Percentiles rank a stretch among this genome's conserved stretches.
Evolutionary conservation across 352 stramenopile genomes (phyloP).

Genomic region (Phytophthora palmivora): DNA sequence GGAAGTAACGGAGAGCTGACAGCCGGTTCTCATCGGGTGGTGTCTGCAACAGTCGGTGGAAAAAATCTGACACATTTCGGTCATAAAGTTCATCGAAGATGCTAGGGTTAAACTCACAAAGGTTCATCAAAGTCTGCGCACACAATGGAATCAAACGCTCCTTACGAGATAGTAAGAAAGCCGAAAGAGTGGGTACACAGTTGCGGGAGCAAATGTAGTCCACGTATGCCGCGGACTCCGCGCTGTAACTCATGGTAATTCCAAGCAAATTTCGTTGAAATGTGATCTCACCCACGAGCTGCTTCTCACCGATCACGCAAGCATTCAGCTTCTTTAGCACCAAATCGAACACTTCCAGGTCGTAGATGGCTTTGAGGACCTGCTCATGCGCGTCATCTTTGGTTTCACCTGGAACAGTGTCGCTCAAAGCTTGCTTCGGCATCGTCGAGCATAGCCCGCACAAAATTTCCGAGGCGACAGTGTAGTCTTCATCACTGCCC

Average conservation of each 20-base stretch:
- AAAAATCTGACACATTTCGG: slow-evolving; percentile 74
- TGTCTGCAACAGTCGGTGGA: slow-evolving; percentile 78
- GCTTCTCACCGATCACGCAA: slow-evolving; percentile 67
- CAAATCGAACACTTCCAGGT: slow-evolving; percentile 68
- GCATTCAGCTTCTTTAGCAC: slow-evolving; percentile 76
- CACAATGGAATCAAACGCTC: slow-evolving; percentile 67
- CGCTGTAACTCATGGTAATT: slow-evolving; percentile 82
- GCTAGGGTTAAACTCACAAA: slow-evolving; percentile 74
- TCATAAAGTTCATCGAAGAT: slow-evolving; percentile 75
- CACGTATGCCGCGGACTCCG: slow-evolving; percentile 56
- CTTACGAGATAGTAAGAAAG: slow-evolving; percentile 78
- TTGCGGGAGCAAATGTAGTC: slow-evolving; percentile 67
- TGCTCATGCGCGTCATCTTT: slow-evolving; percentile 42
- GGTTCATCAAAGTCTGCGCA: slow-evolving; percentile 80
- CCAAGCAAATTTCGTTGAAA: slow-evolving; percentile 81
- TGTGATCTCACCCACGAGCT: slow-evolving; percentile 81
- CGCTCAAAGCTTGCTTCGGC: slow-evolving; percentile 31
- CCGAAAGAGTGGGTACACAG: slow-evolving; percentile 60
- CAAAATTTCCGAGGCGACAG: slow-evolving; percentile 77
- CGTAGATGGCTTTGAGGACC: slow-evolving; percentile 63
- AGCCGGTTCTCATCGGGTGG: slow-evolving; percentile 78
- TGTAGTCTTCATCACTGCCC: slow-evolving; percentile 74
- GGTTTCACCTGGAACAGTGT: slow-evolving; percentile 17
- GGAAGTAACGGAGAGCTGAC: slow-evolving; percentile 77
- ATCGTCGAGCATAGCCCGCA: slow-evolving; percentile 69